These are phyloP conservation scores for Salvia hispanica DNA, from an alignment of 257 asterid species.

Conservation along the genomic window DNA sequence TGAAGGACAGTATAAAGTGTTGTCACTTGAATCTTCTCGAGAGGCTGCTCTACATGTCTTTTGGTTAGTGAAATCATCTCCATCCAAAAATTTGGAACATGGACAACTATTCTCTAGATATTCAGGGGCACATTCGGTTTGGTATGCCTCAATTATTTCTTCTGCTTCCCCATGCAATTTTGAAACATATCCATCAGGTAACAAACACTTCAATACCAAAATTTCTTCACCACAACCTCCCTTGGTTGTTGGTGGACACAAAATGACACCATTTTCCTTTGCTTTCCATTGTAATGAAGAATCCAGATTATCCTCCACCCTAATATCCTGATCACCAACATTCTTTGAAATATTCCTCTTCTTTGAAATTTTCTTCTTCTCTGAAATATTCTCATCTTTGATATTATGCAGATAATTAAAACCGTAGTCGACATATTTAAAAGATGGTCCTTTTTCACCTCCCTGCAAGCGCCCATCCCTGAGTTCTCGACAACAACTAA, in stretches of 20 bases:
- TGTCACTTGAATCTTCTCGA: constrained; percentile 51
- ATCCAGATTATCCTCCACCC: constrained; percentile 3
- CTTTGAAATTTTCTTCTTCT: not conserved
- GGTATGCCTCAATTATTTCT: constrained; percentile 24
- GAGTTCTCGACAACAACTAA: constrained; percentile 64
- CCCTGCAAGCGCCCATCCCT: constrained; percentile 49
- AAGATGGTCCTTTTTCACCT: constrained; percentile 38
- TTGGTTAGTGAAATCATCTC: constrained; percentile 1
- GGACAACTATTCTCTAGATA: constrained; percentile 33
- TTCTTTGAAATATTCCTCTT: not conserved
- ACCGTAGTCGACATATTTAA: constrained; percentile 45
- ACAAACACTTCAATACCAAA: constrained; percentile 43
- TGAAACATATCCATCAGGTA: constrained; percentile 34
- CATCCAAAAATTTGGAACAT: constrained; percentile 24
- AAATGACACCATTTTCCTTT: constrained; percentile 45
- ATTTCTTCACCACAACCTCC: constrained; percentile 54
- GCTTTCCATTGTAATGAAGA: constrained; percentile 42
- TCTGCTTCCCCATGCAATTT: constrained; percentile 49
- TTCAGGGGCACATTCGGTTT: constrained; percentile 30
- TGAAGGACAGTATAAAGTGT: constrained; percentile 53
- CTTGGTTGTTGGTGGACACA: constrained; percentile 47
- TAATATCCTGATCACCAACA: not conserved
- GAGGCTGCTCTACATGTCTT: constrained; percentile 48
- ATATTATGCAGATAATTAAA: constrained; percentile 54
- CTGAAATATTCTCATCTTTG: too few relatives aligned